Conservation (phyloP, 768 basidiomycete genomes). For the Suillus subaureus region DNA sequence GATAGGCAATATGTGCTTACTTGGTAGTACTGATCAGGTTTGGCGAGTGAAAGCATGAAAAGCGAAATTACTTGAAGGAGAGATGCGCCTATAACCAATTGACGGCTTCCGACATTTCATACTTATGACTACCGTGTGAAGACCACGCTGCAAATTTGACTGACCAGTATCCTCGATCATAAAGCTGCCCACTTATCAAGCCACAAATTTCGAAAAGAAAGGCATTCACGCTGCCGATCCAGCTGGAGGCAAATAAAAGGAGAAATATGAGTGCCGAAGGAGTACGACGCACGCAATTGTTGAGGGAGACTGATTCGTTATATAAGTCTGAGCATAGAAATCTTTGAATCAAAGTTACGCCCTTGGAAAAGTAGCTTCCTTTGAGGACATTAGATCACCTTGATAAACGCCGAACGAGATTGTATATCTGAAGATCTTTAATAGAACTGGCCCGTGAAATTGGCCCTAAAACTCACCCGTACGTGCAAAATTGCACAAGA, state of each 20-base stretch:
- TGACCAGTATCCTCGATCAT: constrained; percentile 57
- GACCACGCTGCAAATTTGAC: constrained; percentile 11
- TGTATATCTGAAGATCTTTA: constrained; percentile 30
- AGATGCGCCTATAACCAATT: constrained; percentile 31
- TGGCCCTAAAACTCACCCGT: constrained; percentile 26
- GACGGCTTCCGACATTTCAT: constrained; percentile 12
- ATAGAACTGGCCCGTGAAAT: not conserved
- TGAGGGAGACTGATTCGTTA: constrained; percentile 39
- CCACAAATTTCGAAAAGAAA: constrained; percentile 48
- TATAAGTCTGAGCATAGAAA: constrained; percentile 40
- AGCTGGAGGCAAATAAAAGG: constrained; percentile 23
- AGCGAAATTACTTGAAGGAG: constrained; percentile 34
- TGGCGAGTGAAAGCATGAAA: constrained; percentile 50
- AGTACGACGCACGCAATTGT: constrained; percentile 38
- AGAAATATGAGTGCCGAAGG: not conserved
- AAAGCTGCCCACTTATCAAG: constrained; percentile 47
- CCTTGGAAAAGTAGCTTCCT: not conserved
- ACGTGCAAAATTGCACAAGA: constrained; percentile 41
- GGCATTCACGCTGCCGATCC: constrained; percentile 53
- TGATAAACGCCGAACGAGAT: constrained; percentile 47
- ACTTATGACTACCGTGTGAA: not conserved
- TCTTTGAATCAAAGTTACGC: constrained; percentile 24
- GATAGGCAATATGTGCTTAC: constrained; percentile 21
- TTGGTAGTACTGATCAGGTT: constrained; percentile 46
- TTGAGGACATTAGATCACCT: constrained; percentile 26